Evolutionary conservation across 495 filamentous ascomycete genomes (phyloP).

Genomic region (Talaromyces wortmannii): DNA sequence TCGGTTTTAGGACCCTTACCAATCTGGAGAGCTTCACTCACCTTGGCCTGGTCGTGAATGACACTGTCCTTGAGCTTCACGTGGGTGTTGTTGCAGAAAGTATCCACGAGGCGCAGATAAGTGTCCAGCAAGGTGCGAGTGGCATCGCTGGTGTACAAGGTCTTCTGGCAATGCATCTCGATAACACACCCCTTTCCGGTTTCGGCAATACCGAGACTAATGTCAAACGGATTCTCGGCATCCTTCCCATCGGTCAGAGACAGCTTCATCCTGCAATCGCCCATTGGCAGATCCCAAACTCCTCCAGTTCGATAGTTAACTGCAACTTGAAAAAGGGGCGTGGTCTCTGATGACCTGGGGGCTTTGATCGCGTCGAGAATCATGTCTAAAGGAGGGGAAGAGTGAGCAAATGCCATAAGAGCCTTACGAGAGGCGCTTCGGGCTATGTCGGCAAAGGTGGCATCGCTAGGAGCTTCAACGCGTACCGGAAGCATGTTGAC

Average conservation of each 20-base stretch:
- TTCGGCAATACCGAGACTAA: background rate
- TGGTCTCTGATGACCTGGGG: conserved; percentile 6
- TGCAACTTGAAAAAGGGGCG: conserved; percentile 21
- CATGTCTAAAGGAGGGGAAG: conserved; percentile 14
- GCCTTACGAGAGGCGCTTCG: conserved; percentile 12
- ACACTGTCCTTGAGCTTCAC: conserved; percentile 10
- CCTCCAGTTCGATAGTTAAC: conserved; percentile 15
- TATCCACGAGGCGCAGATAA: conserved; percentile 5
- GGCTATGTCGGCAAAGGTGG: background rate
- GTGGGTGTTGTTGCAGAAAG: conserved; percentile 14
- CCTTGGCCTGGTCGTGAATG: conserved; percentile 5
- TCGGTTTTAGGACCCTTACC: background rate
- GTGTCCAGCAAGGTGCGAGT: too few species aligned
- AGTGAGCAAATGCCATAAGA: conserved; percentile 20
- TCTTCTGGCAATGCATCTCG: background rate
- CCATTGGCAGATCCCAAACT: background rate
- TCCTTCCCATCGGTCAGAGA: background rate
- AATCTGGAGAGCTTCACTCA: background rate
- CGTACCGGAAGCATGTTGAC: conserved; percentile 41
- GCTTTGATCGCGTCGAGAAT: conserved; percentile 16
- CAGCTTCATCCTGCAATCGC: background rate
- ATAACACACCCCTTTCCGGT: background rate
- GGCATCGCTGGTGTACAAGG: background rate
- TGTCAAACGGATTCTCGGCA: background rate
- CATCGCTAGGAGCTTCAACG: conserved; percentile 9